Conservation (phyloP, 768 basidiomycete genomes). For the Auriculariales sp. region DNA sequence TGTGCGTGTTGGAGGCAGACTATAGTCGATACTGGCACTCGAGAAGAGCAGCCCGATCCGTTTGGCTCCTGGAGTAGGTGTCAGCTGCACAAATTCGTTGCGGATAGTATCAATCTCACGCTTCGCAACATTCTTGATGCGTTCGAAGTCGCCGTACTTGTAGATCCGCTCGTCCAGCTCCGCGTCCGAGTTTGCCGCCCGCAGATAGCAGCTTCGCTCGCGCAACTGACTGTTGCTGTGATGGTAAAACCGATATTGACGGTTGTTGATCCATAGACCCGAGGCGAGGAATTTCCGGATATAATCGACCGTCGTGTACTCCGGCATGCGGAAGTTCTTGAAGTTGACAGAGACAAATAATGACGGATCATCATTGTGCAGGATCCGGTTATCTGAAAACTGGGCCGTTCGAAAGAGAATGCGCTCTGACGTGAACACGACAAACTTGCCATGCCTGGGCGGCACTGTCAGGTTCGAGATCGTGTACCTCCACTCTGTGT, state of each 20-base stretch:
- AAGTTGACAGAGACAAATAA: slow-evolving; percentile 46
- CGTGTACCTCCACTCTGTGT: neutral
- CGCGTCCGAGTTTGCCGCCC: slow-evolving; percentile 34
- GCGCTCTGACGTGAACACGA: slow-evolving; percentile 33
- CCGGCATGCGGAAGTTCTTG: slow-evolving; percentile 38
- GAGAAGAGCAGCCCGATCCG: slow-evolving; percentile 56
- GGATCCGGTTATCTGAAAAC: slow-evolving; percentile 44
- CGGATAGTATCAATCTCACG: slow-evolving; percentile 21
- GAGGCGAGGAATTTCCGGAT: slow-evolving; percentile 37
- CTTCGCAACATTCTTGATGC: slow-evolving; percentile 51
- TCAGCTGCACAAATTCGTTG: neutral
- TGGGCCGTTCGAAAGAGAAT: slow-evolving; percentile 35
- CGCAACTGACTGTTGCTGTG: slow-evolving; percentile 59
- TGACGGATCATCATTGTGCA: slow-evolving; percentile 38
- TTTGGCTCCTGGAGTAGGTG: slow-evolving; percentile 36
- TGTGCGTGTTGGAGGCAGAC: slow-evolving; percentile 31
- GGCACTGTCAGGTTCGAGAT: neutral
- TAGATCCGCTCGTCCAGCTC: slow-evolving; percentile 49
- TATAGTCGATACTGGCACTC: slow-evolving; percentile 43
- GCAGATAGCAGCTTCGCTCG: slow-evolving; percentile 47
- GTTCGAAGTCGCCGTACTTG: slow-evolving; percentile 38
- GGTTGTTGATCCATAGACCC: slow-evolving; percentile 41
- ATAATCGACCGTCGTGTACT: slow-evolving; percentile 39
- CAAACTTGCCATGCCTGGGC: slow-evolving; percentile 26
- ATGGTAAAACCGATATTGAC: slow-evolving; percentile 54